Evolutionary conservation across 352 stramenopile genomes (phyloP).

Genomic region (Pythium phragmitis): DNA sequence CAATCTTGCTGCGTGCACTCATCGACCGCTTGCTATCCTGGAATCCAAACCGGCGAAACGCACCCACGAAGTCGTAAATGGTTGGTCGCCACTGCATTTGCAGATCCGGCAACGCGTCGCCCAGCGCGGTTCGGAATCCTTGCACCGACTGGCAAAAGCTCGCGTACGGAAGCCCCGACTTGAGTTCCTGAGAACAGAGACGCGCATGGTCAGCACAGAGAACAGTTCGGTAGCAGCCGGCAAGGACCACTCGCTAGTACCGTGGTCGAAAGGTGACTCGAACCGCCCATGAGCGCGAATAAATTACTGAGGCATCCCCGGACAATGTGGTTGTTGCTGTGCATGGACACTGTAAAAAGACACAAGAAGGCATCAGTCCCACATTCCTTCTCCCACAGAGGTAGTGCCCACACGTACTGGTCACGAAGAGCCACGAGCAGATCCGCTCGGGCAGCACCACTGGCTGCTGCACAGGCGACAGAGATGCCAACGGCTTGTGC

Average conservation of each 20-base stretch:
- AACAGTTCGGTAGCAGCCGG: neutral
- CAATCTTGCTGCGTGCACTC: slow-evolving; percentile 78
- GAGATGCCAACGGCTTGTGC: slow-evolving; percentile 9
- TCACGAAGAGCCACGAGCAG: slow-evolving; percentile 75
- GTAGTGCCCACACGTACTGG: slow-evolving; percentile 45
- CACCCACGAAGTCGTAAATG: slow-evolving; percentile 75
- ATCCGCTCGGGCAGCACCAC: slow-evolving; percentile 52
- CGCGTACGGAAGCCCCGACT: slow-evolving; percentile 45
- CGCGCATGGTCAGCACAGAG: neutral
- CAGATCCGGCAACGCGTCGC: slow-evolving; percentile 30
- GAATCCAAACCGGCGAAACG: slow-evolving; percentile 78
- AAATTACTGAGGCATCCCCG: slow-evolving; percentile 75
- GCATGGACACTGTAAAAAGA: slow-evolving; percentile 58
- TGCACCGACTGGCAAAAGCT: slow-evolving; percentile 55
- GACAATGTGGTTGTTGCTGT: slow-evolving; percentile 64
- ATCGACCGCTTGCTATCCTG: slow-evolving; percentile 83
- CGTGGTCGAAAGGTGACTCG: slow-evolving; percentile 1
- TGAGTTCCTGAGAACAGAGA: slow-evolving; percentile 33
- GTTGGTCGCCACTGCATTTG: slow-evolving; percentile 70
- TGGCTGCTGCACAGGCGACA: slow-evolving; percentile 7
- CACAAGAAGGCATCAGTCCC: neutral
- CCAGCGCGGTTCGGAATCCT: slow-evolving; percentile 43
- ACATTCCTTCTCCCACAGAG: neutral
- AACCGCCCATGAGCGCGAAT: slow-evolving; percentile 38
- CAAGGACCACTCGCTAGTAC: slow-evolving; percentile 2